phyloP scores from a whole-genome alignment of 257 asterid genomes.

The Solanum sejunctum region DNA sequence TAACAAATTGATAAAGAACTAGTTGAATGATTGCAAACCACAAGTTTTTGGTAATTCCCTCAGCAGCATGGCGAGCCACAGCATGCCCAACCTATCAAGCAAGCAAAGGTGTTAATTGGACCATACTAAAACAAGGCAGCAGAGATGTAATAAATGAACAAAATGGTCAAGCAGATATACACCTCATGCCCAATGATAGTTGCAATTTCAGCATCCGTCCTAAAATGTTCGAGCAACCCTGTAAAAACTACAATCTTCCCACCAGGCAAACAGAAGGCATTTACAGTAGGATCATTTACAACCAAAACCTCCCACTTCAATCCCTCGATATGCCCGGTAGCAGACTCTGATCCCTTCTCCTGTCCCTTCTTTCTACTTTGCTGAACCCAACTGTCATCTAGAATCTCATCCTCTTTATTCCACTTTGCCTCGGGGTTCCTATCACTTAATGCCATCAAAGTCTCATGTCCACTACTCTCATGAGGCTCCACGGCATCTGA shows the following conservation, averaged over 20 bases:
- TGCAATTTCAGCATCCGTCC: slow-evolving; percentile 77
- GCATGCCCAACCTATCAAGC: slow-evolving; percentile 78
- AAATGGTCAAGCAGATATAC: background rate
- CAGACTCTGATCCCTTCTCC: slow-evolving; percentile 38
- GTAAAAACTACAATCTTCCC: slow-evolving; percentile 96
- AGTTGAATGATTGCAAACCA: slow-evolving; percentile 76
- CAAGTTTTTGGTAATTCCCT: slow-evolving; percentile 66
- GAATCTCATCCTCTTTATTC: slow-evolving; percentile 72
- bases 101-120: slow-evolving; percentile 2
- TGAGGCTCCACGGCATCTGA: slow-evolving; percentile 11
- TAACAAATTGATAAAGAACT: slow-evolving; percentile 67
- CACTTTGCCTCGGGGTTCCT: slow-evolving; percentile 37
- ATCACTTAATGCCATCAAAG: slow-evolving; percentile 23
- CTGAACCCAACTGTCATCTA: slow-evolving; percentile 81
- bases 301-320: slow-evolving; percentile 88
- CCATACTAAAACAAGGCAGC: background rate
- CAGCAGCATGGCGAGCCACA: slow-evolving; percentile 84
- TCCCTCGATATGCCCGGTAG: slow-evolving; percentile 62
- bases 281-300: slow-evolving; percentile 56
- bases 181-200: slow-evolving; percentile 91
- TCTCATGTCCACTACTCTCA: slow-evolving; percentile 18
- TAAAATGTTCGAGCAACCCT: slow-evolving; percentile 72
- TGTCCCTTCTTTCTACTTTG: slow-evolving; percentile 63
- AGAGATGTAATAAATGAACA: background rate
- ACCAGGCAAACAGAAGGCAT: slow-evolving; percentile 87